Evolutionary conservation across 176 grass and related monocot species (phyloP).

Genomic region (Puccinellia tenuiflora): DNA sequence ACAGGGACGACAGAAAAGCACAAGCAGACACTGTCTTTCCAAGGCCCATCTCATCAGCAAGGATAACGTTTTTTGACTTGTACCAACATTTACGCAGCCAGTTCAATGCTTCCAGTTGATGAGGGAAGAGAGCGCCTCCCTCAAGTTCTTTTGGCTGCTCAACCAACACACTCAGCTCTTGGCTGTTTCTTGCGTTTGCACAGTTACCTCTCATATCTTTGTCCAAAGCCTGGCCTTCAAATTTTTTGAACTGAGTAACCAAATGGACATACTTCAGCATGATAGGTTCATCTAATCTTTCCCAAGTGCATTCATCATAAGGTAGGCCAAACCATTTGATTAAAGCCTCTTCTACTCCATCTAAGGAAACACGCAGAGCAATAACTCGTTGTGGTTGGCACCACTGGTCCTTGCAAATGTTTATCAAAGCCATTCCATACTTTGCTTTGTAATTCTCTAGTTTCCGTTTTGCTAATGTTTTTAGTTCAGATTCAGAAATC

Average conservation of each 20-base stretch:
- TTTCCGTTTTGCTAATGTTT: slow-evolving; percentile 85
- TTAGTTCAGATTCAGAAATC: slow-evolving; percentile 81
- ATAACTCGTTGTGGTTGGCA: slow-evolving; percentile 81
- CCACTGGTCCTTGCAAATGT: slow-evolving; percentile 95
- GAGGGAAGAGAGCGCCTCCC: slow-evolving; percentile 80
- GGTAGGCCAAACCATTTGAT: slow-evolving; percentile 86
- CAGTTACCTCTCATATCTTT: slow-evolving; percentile 44
- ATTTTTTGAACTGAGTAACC: slow-evolving; percentile 62
- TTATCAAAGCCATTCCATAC: slow-evolving; percentile 73
- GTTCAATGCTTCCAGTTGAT: slow-evolving; percentile 98
- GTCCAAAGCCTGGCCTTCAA: slow-evolving; percentile 64
- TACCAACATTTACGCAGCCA: slow-evolving; percentile 98
- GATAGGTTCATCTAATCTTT: slow-evolving; percentile 85
- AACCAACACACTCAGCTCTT: slow-evolving; percentile 61
- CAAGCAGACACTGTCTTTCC: slow-evolving; percentile 95
- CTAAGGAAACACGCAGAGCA: slow-evolving; percentile 44
- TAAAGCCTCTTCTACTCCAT: slow-evolving; percentile 67
- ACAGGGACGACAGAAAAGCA: slow-evolving; percentile 88
- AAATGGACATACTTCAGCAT: slow-evolving; percentile 68
- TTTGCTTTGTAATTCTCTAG: slow-evolving; percentile 97
- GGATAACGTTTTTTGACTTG: slow-evolving; percentile 95
- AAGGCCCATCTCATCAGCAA: slow-evolving; percentile 99
- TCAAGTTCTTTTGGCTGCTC: slow-evolving; percentile 94
- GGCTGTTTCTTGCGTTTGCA: slow-evolving; percentile 36
- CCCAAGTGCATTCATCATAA: slow-evolving; percentile 98